These are phyloP conservation scores for Umbelopsis ramanniana DNA, from an alignment of 192 early-diverging fungal genomes.

Conservation along the genomic window DNA sequence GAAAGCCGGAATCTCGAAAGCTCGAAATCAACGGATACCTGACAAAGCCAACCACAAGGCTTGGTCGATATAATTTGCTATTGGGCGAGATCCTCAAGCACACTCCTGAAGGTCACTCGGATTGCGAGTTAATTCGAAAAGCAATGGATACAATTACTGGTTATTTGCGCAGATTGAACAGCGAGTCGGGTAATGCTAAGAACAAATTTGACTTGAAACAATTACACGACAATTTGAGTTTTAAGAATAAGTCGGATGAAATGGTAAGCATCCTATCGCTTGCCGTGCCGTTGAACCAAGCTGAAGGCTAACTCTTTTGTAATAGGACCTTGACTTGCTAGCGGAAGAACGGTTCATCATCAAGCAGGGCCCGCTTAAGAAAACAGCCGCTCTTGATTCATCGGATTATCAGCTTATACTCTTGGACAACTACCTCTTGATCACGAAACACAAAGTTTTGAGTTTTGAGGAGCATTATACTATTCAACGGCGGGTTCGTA, in stretches of 20 bases:
- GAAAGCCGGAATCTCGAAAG: constrained; percentile 77
- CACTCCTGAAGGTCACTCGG: constrained; percentile 82
- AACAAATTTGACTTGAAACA: constrained; percentile 82
- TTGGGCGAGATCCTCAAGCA: constrained; percentile 81
- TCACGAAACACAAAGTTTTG: constrained; percentile 70
- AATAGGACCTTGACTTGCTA: constrained; percentile 73
- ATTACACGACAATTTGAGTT: constrained; percentile 58
- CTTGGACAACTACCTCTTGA: constrained; percentile 86
- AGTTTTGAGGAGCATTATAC: constrained; percentile 65
- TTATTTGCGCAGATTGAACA: constrained; percentile 80
- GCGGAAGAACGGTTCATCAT: constrained; percentile 73
- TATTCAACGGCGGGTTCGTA: constrained; percentile 54
- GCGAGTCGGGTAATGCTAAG: constrained; percentile 87
- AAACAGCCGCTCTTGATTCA: constrained; percentile 61
- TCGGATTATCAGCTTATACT: constrained; percentile 78
- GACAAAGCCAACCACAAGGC: constrained; percentile 83
- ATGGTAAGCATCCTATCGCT: constrained; percentile 3
- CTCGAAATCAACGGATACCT: constrained; percentile 87
- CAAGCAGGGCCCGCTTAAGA: constrained; percentile 81
- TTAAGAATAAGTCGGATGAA: constrained; percentile 30
- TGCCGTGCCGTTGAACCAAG: neutral
- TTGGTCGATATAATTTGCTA: constrained; percentile 86
- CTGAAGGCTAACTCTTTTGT: neutral
- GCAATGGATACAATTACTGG: constrained; percentile 74
- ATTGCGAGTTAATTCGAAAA: constrained; percentile 72